These are phyloP conservation scores for Globisporangium canariense DNA, from an alignment of 352 stramenopile species.

Conservation along the genomic window DNA sequence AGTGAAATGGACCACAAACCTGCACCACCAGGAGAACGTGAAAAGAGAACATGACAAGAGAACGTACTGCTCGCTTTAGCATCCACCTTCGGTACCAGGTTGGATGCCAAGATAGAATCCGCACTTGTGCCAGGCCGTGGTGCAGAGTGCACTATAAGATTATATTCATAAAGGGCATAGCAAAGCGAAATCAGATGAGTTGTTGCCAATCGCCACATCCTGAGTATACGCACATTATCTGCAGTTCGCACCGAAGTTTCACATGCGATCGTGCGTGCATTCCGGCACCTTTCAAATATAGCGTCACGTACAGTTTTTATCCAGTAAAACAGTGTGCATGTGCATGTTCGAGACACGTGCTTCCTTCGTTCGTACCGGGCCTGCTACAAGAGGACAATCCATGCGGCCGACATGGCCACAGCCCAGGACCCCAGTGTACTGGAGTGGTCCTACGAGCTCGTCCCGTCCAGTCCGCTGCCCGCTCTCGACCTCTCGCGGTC, in stretches of 20 bases:
- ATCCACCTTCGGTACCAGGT: conserved; percentile 14
- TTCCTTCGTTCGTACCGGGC: neutral
- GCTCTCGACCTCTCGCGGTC: conserved; percentile 35
- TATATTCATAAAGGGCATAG: no score
- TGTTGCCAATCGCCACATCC: no score
- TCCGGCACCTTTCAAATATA: neutral
- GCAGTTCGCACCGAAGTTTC: neutral
- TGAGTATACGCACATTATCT: neutral
- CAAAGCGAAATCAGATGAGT: no score
- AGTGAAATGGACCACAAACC: conserved; percentile 70
- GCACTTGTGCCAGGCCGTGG: no score
- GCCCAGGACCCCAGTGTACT: neutral
- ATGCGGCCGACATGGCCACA: conserved; percentile 6
- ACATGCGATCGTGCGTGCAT: neutral
- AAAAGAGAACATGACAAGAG: no score
- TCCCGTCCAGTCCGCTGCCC: conserved; percentile 26
- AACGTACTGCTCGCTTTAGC: conserved; percentile 30
- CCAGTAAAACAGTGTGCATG: neutral
- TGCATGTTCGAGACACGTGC: neutral
- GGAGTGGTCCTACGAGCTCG: conserved; percentile 25
- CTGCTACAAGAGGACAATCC: neutral
- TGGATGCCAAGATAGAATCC: no score
- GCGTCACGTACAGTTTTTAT: neutral
- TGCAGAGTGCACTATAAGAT: no score
- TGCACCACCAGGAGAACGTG: conserved; percentile 55